Evolutionary conservation across 768 basidiomycete genomes (phyloP), one percentile per base, ranked within the genome.

Genomic region (Tricholoma furcatifolium): DNA sequence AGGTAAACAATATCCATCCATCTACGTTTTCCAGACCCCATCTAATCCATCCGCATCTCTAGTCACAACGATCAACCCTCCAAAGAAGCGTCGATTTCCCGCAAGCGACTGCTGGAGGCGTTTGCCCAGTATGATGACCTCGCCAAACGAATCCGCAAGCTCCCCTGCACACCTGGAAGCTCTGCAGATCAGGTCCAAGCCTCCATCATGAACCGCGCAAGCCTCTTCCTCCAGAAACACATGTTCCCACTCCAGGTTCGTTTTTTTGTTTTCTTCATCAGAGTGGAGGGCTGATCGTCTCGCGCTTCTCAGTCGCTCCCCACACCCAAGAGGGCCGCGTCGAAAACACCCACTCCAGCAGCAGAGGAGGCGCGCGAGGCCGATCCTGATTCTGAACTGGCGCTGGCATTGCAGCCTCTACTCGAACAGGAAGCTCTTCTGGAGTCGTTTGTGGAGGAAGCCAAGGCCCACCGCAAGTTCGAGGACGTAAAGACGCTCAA

Each of bases 391-490:
- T 85, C 90, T 2, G 75, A 82, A 30, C 69, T 91, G 18, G 92
- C 93, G 2, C 75, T 81, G 39, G 72, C 77, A 6, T 71, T 98
- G 14, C 94, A 98, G 60, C 94, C 94, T 2, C 72, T 98, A 11
- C 79, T 98, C 14, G 94, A 98, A 69, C 96, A 98, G 68, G 96
- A 99, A 69, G 87, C 88, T 2, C 77, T 98, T 43, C 78, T 99
- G 17, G 91, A 95, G 68, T 79, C 84, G 2, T 98, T 94, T 62
- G 83, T 98, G 7, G 86, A 89, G 59, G 93, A 98, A 66, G 96
- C 96, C 6, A 88, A 86, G 68, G 80, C 84, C 2, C 87, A 88
- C 60, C 78, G 96, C 39, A 98, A 98, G 70, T 98, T 98, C 58
- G 96, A 98, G 68, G 97, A 99, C 64, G 89, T 88, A 12, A 88